Percentiles rank a stretch among this genome's conserved stretches.
Evolutionary conservation across 345 rosid species (phyloP).

Genomic region (Geranium rotundifolium): DNA sequence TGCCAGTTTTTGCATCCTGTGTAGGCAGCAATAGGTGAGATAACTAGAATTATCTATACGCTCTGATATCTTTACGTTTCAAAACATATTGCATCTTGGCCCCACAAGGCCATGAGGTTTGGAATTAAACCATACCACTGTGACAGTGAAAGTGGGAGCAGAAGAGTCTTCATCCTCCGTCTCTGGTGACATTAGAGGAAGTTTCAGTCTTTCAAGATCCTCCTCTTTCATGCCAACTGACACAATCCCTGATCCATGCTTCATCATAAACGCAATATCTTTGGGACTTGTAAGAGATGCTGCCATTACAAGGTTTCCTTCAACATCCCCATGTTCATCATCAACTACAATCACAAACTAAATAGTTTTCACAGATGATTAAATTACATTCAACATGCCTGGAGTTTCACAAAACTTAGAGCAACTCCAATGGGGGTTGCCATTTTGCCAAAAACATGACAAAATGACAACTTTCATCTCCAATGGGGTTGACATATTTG

Average conservation of each 20-base stretch:
- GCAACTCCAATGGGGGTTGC: too few relatives aligned
- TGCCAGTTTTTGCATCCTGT: slow-evolving; percentile 64
- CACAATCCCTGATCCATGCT: slow-evolving; percentile 72
- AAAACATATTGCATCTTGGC: background rate
- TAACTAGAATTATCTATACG: background rate
- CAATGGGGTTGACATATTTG: too few relatives aligned
- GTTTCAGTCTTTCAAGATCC: slow-evolving; percentile 63
- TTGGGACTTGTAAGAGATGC: slow-evolving; percentile 44
- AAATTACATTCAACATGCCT: slow-evolving; percentile 7
- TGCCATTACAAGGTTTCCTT: slow-evolving; percentile 77
- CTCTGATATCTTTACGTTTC: background rate
- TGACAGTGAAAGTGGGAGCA: slow-evolving; percentile 77
- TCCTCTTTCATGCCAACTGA: slow-evolving; percentile 73
- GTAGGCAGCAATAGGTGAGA: background rate
- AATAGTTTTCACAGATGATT: slow-evolving; percentile 14
- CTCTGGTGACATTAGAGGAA: slow-evolving; percentile 75
- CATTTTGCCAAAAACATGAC: too few relatives aligned
- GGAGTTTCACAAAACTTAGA: background rate
- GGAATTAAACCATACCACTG: slow-evolving; percentile 33
- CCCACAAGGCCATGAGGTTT: background rate
- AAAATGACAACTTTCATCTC: too few relatives aligned
- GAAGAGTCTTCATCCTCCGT: slow-evolving; percentile 65
- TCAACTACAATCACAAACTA: slow-evolving; percentile 88
- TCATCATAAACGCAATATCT: slow-evolving; percentile 53
- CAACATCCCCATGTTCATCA: slow-evolving; percentile 62